These are phyloP conservation scores for Barbatosphaeria neglecta DNA, from an alignment of 495 filamentous ascomycete species.

Conservation along the genomic window DNA sequence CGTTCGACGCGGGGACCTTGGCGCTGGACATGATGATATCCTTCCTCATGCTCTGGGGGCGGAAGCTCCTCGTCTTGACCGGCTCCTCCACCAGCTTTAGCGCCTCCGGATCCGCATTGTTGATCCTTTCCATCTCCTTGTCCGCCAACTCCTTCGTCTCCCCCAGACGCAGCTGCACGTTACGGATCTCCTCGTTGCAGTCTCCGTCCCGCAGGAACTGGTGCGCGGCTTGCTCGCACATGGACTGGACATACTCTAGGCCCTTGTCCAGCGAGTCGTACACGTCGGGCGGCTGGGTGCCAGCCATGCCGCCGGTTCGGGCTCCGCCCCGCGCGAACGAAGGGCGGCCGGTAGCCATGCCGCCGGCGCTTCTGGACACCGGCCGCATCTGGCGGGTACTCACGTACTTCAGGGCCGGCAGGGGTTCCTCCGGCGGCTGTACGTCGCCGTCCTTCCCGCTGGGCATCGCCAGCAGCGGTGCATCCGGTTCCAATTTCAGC, in stretches of 20 bases:
- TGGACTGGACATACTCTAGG: constrained; percentile 63
- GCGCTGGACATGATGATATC: constrained; percentile 2
- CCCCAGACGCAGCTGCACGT: constrained; percentile 46
- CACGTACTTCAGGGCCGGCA: constrained; percentile 16
- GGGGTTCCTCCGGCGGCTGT: constrained; percentile 8
- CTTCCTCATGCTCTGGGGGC: constrained; percentile 21
- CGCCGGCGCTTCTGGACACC: neutral
- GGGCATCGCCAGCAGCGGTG: constrained; percentile 6
- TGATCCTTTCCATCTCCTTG: constrained; percentile 43
- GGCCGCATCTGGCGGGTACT: constrained; percentile 18
- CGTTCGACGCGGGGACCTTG: neutral
- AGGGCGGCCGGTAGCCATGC: constrained; percentile 2
- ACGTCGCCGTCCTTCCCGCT: neutral
- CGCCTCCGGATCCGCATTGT: constrained; percentile 21
- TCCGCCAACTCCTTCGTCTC: constrained; percentile 50
- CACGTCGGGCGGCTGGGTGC: constrained; percentile 25
- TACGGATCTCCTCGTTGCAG: constrained; percentile 59
- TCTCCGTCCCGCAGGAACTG: constrained; percentile 77
- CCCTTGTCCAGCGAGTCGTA: constrained; percentile 67
- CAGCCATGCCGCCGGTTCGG: neutral
- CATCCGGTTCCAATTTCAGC: constrained; percentile 10
- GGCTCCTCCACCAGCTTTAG: constrained; percentile 11
- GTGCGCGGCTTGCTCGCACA: constrained; percentile 77
- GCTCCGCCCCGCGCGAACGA: constrained; percentile 9
- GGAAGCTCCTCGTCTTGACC: constrained; percentile 16